phyloP scores from a whole-genome alignment of 2,329 filamentous ascomycete species.

The Pseudogymnoascus sp. region DNA sequence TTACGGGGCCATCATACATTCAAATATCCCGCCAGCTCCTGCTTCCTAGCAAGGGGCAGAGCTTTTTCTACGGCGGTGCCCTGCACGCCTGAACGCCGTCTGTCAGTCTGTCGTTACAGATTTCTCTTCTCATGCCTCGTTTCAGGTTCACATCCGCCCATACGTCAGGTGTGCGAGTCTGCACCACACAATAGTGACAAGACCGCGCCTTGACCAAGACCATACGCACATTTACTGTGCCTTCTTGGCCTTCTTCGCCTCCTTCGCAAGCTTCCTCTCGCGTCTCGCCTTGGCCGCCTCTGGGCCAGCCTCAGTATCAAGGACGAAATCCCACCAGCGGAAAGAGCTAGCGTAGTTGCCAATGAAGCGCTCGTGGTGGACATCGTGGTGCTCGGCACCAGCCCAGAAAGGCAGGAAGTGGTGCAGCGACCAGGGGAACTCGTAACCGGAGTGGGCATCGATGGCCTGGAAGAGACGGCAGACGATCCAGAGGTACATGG shows the following conservation, averaged over 20 bases:
- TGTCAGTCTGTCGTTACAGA: not conserved
- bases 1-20: not conserved
- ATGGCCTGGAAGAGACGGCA: constrained; percentile 94
- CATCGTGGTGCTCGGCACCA: constrained; percentile 90
- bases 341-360: constrained; percentile 98
- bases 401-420: constrained; percentile 98
- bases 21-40: not conserved
- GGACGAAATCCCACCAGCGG: constrained; percentile 94
- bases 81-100: constrained; percentile 5
- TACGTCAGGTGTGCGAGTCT: no score
- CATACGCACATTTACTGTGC: constrained; percentile 18
- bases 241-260: constrained; percentile 56
- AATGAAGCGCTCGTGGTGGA: constrained; percentile 97
- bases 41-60: not conserved
- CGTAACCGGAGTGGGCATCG: constrained; percentile 94
- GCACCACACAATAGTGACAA: no score
- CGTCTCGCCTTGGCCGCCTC: constrained; percentile 79
- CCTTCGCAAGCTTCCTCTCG: constrained; percentile 61
- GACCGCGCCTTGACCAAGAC: not conserved
- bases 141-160: not conserved
- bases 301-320: constrained; percentile 88
- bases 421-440: constrained; percentile 95
- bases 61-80: not conserved
- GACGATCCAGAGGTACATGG: constrained; percentile 96
- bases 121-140: not conserved